phyloP scores from a whole-genome alignment of 78 protist species.

The Planoprotostelium fungivorum region DNA sequence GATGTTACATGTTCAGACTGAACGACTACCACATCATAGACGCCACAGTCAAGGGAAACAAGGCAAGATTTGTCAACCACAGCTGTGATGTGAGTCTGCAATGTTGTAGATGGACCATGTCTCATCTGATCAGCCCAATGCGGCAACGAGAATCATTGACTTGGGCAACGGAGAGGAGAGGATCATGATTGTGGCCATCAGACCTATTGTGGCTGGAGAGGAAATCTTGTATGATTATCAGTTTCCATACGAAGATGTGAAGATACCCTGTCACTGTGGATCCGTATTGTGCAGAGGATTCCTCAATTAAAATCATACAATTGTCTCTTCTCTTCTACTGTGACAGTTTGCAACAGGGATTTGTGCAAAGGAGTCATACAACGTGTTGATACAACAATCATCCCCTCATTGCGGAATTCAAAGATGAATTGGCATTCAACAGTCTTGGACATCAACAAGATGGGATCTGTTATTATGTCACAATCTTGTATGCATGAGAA shows the following conservation, averaged over 20 bases:
- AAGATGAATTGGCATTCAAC: too few species aligned
- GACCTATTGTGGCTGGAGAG: constrained; percentile 53
- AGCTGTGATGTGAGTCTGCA: constrained; percentile 67
- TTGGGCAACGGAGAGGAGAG: constrained; percentile 17
- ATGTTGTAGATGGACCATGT: background rate
- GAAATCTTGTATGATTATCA: constrained; percentile 74
- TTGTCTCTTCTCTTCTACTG: too few species aligned
- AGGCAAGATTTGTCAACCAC: constrained; percentile 92
- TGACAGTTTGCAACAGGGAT: too few species aligned
- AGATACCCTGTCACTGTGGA: background rate
- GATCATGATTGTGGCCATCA: constrained; percentile 54
- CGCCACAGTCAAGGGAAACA: constrained; percentile 79
- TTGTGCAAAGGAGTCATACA: too few species aligned
- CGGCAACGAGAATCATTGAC: constrained; percentile 47
- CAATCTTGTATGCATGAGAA: too few species aligned
- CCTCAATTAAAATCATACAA: constrained; percentile 5
- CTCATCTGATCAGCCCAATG: constrained; percentile 67
- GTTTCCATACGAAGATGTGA: constrained; percentile 46
- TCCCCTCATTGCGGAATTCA: too few species aligned
- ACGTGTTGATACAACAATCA: too few species aligned
- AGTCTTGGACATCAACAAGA: too few species aligned
- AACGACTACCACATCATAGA: constrained; percentile 65
- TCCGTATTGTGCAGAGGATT: constrained; percentile 6
- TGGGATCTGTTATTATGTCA: too few species aligned
- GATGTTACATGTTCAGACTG: constrained; percentile 75